Evolutionary conservation across 139 green algal genomes (phyloP), one percentile per base, ranked within the genome.

Genomic region (Tetratostichococcus sp.): DNA sequence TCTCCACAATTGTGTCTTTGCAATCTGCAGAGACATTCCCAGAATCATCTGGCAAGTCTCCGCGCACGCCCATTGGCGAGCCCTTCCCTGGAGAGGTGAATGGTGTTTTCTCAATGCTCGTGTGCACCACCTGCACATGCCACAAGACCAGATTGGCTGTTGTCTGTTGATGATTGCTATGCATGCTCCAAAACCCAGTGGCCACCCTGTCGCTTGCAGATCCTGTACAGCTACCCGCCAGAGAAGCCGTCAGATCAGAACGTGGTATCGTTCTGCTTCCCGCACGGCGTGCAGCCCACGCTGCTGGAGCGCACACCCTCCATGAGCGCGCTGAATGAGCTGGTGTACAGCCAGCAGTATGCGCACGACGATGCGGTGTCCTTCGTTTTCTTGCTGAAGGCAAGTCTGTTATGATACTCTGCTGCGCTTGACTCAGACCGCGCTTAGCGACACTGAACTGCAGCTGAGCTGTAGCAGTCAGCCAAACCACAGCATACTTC

Each of bases 361-460:
- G 67, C 80, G 62, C 59, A 79, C 19, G 77, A 82, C 6, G 83
- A 91, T 66, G 85, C 85, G 72, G 76, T 83, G 39, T 90, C 81
- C 33, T 96, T 92, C 76, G 82, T 95, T 0, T 94, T 96, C 73
- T 70, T 88, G 66, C 79, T 95, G 57, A 92, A 91, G 87, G 90
- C 86, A 69, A 0, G 74, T n/a, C 11, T 26, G 17, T 25, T 14
- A 50, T 8, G 14, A 8, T 14, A 14, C 39, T 22, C 8, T 14
- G 14, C 39, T 50, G 39, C 14, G 8, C 8, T 50, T 50, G 39
- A n/a, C n/a, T n/a, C n/a, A n/a, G n/a, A n/a, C n/a, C n/a, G n/a
- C n/a, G 39, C 6, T 50, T 50, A 50, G 39, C 8, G 39, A 11
- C 39, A 50, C 39, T 50, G 39, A 6, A 50, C 39, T 6, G 39